Percentiles rank a stretch among this genome's conserved stretches.
These are phyloP conservation scores for Boehmeria nivea DNA, from an alignment of 306 rosid species.

Conservation along the genomic window DNA sequence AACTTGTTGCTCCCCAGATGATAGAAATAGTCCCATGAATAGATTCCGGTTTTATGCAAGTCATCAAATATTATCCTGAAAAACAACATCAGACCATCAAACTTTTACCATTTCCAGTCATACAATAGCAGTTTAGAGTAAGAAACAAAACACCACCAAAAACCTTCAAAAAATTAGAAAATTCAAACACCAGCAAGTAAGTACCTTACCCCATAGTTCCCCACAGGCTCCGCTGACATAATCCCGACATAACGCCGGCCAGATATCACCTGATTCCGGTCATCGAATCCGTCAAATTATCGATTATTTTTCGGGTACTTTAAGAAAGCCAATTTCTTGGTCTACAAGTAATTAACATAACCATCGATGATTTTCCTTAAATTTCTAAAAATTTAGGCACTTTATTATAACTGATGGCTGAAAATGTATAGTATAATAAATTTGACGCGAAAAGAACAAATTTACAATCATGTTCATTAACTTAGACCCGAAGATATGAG, in stretches of 20 bases:
- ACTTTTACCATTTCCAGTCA: neutral
- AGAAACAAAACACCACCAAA: neutral
- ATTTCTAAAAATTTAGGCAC: neutral
- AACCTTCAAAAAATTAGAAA: neutral
- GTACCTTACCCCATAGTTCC: constrained; percentile 95
- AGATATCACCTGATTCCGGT: constrained; percentile 8
- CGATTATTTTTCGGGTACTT: too few relatives aligned
- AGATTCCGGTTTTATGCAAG: constrained; percentile 85
- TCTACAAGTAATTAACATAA: too few relatives aligned
- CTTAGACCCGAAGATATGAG: neutral
- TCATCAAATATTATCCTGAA: constrained; percentile 74
- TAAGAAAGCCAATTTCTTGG: too few relatives aligned
- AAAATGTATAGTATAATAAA: too few relatives aligned
- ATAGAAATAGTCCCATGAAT: constrained; percentile 76
- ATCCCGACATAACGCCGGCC: constrained; percentile 26
- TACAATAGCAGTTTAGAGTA: neutral
- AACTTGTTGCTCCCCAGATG: constrained; percentile 72
- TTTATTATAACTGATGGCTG: neutral
- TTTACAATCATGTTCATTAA: too few relatives aligned
- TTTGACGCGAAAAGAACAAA: neutral
- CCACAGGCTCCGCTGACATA: constrained; percentile 79
- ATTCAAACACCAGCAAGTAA: constrained; percentile 12
- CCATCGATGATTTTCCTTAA: too few relatives aligned
- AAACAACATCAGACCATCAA: constrained; percentile 13
- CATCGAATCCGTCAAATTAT: neutral